Conservation (phyloP, 2,329 filamentous ascomycete species). For the Periconia macrospinosa region DNA sequence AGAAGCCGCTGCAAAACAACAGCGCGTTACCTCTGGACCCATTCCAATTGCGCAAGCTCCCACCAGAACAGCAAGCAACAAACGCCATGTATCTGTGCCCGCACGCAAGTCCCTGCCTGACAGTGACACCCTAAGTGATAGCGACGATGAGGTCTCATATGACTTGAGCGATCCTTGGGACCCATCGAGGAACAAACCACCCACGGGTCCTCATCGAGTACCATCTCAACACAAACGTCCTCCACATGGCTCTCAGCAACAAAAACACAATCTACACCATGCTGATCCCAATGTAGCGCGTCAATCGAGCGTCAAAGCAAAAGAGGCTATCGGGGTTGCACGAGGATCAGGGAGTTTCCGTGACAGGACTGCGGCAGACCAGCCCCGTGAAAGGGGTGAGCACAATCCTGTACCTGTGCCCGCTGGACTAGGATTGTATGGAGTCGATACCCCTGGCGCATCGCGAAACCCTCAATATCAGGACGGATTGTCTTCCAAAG, state of each 20-base stretch:
- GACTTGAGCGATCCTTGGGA: conserved; percentile 42
- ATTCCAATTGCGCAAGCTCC: conserved; percentile 15
- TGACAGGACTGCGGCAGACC: conserved; percentile 23
- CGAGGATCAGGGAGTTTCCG: conserved; percentile 34
- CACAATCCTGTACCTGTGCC: conserved; percentile 26
- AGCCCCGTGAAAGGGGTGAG: conserved; percentile 18
- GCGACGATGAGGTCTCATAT: conserved; percentile 28
- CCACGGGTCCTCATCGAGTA: conserved; percentile 14
- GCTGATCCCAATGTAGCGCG: conserved; percentile 21
- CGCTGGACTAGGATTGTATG: conserved; percentile 35
- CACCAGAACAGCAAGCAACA: conserved; percentile 19
- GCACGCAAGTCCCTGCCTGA: conserved; percentile 22
- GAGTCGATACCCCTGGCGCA: conserved; percentile 25
- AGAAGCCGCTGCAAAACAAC: conserved; percentile 33
- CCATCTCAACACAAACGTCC: conserved; percentile 7
- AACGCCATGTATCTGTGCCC: conserved; percentile 40
- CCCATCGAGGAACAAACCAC: conserved; percentile 23
- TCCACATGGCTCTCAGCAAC: conserved; percentile 23
- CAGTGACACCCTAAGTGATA: conserved; percentile 27
- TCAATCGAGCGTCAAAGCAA: conserved; percentile 31
- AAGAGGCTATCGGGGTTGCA: conserved; percentile 31
- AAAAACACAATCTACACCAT: conserved; percentile 18
- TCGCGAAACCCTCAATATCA: conserved; percentile 35
- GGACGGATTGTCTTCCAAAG: conserved; percentile 30
- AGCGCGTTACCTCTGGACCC: conserved; percentile 34